These are phyloP conservation scores for Cajanus cajan DNA, from an alignment of 306 rosid genomes.

Conservation along the genomic window DNA sequence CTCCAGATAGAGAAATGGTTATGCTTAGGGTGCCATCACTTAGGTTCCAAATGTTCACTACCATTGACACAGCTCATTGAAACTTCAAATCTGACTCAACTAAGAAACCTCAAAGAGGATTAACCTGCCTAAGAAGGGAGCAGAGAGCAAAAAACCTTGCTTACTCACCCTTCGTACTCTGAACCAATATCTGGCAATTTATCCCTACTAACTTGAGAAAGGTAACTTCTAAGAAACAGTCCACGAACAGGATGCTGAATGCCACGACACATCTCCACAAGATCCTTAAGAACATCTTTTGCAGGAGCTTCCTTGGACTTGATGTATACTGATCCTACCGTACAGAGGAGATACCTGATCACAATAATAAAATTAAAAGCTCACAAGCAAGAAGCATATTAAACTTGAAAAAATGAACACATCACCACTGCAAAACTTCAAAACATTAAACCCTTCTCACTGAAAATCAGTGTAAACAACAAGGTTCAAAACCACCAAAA, in stretches of 20 bases:
- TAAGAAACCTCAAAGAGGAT: background rate
- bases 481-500: slow-evolving; percentile 14
- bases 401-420: background rate
- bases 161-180: slow-evolving; percentile 75
- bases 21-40: slow-evolving; percentile 6
- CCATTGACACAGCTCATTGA: background rate
- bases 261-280: slow-evolving; percentile 93
- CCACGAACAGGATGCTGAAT: slow-evolving; percentile 94
- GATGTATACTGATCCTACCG: slow-evolving; percentile 92
- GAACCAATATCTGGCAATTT: slow-evolving; percentile 83
- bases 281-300: slow-evolving; percentile 93
- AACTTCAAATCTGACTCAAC: slow-evolving; percentile 24
- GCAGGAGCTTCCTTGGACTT: slow-evolving; percentile 94
- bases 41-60: slow-evolving; percentile 13
- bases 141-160: background rate
- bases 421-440: background rate
- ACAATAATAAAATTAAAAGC: slow-evolving; percentile 17
- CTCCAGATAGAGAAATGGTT: background rate
- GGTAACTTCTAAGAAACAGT: slow-evolving; percentile 85
- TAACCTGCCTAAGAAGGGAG: background rate
- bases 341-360: slow-evolving; percentile 91
- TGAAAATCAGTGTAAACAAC: background rate
- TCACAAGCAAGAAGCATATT: slow-evolving; percentile 2
- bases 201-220: slow-evolving; percentile 88
- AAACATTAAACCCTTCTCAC: background rate